These are phyloP conservation scores for Lodderomyces jiufengensis DNA, from an alignment of 1,139 yeast genomes.

Conservation along the genomic window DNA sequence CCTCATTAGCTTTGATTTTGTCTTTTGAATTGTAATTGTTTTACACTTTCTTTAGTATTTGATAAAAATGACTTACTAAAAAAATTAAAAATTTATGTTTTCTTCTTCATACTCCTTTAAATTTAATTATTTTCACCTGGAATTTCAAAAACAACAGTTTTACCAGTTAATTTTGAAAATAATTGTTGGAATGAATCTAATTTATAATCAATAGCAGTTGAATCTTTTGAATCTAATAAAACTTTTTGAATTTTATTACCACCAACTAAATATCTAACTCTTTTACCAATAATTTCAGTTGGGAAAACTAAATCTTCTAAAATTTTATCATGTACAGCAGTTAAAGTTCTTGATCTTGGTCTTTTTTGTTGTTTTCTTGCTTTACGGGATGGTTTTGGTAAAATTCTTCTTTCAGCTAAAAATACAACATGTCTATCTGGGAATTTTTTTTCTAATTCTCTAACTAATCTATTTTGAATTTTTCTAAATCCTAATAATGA, in stretches of 20 bases:
- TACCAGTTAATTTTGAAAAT: slow-evolving; percentile 98
- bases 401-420: slow-evolving; percentile 99
- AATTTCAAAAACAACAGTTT: slow-evolving; percentile 98
- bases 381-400: slow-evolving; percentile 94
- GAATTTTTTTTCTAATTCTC: slow-evolving; percentile 99
- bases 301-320: slow-evolving; percentile 99
- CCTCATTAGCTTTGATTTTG: not conserved
- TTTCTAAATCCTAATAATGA: slow-evolving; percentile 91
- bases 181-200: slow-evolving; percentile 99
- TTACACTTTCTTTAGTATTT: not conserved
- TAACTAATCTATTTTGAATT: slow-evolving; percentile 95
- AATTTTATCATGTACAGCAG: slow-evolving; percentile 98
- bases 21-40: not conserved
- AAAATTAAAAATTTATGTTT: no score
- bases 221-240: slow-evolving; percentile 96
- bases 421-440: slow-evolving; percentile 99
- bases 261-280: slow-evolving; percentile 98
- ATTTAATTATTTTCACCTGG: slow-evolving; percentile 58
- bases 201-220: slow-evolving; percentile 96
- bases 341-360: slow-evolving; percentile 99
- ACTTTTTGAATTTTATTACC: slow-evolving; percentile 99
- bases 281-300: slow-evolving; percentile 98
- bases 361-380: slow-evolving; percentile 96
- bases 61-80: no score
- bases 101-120: no score